A percentile compares a stretch with the other conserved stretches of the same genome.
These are phyloP conservation scores for Colletotrichum ledebouriae DNA, from an alignment of 2,329 filamentous ascomycete species.

Conservation along the genomic window DNA sequence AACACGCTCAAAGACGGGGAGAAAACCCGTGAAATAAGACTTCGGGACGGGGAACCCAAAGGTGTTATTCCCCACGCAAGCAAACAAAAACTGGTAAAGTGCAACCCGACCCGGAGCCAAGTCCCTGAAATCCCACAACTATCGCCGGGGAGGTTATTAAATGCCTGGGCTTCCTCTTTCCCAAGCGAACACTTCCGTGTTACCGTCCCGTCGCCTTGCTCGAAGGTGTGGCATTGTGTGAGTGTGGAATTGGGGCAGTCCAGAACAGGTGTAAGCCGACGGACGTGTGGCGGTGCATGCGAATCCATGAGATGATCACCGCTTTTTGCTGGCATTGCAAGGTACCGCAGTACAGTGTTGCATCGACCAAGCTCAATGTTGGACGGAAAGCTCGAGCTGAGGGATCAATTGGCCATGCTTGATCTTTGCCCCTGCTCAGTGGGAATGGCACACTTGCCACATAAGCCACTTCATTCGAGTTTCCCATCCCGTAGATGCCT, in stretches of 20 bases:
- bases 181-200: slow-evolving; percentile 17
- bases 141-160: slow-evolving; percentile 33
- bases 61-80: slow-evolving; percentile 10
- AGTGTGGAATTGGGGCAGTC: neutral
- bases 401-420: slow-evolving; percentile 24
- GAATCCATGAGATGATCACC: slow-evolving; percentile 40
- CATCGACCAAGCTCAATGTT: slow-evolving; percentile 23
- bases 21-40: neutral
- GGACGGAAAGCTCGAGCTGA: slow-evolving; percentile 11
- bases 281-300: slow-evolving; percentile 38
- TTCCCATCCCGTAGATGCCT: neutral
- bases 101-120: slow-evolving; percentile 15
- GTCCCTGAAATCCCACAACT: slow-evolving; percentile 24
- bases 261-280: slow-evolving; percentile 19
- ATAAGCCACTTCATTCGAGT: slow-evolving; percentile 33
- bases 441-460: slow-evolving; percentile 34
- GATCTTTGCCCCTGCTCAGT: neutral
- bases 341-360: slow-evolving; percentile 28
- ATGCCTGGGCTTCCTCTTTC: slow-evolving; percentile 2
- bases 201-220: neutral
- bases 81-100: slow-evolving; percentile 17
- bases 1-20: neutral
- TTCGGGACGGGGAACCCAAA: neutral
- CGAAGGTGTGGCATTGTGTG: slow-evolving; percentile 19
- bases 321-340: slow-evolving; percentile 29